Evolutionary conservation across 1,284 basidiomycete genomes (phyloP).

Genomic region (Phaffia rhodozyma): DNA sequence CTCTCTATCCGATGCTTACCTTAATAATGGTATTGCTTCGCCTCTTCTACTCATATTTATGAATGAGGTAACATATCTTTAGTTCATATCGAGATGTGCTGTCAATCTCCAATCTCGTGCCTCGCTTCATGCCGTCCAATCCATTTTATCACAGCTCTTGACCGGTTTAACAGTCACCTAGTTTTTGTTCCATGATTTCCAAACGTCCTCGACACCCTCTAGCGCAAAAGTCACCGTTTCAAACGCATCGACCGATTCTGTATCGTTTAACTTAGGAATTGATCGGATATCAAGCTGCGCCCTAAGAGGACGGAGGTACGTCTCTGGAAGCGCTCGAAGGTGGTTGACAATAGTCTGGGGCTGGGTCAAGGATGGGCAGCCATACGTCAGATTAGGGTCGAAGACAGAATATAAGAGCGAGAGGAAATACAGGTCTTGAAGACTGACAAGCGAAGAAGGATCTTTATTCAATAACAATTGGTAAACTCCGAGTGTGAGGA

Average conservation of each 20-base stretch:
- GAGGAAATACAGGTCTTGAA: background rate
- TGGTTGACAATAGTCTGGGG: too few relatives aligned
- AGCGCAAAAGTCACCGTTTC: slow-evolving; percentile 14
- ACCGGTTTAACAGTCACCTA: too few relatives aligned
- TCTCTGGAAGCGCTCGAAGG: background rate
- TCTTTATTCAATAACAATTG: background rate
- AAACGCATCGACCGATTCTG: background rate
- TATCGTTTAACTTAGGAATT: background rate
- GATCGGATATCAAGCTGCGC: background rate
- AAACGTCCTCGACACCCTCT: slow-evolving; percentile 3
- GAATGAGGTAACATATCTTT: too few relatives aligned
- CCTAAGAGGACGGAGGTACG: slow-evolving; percentile 2
- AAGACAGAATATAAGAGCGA: background rate
- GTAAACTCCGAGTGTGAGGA: slow-evolving; percentile 7
- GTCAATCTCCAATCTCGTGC: too few relatives aligned
- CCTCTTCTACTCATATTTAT: too few relatives aligned
- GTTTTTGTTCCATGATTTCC: too few relatives aligned
- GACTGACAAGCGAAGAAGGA: background rate
- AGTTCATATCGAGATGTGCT: too few relatives aligned
- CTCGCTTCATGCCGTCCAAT: too few relatives aligned
- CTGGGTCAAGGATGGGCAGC: background rate
- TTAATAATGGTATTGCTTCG: too few relatives aligned
- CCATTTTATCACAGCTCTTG: too few relatives aligned
- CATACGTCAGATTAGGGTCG: background rate
- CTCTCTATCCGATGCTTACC: too few relatives aligned